Base-by-base conservation (phyloP, 768 basidiomycete species). In the Tremella yokohamensis region DNA sequence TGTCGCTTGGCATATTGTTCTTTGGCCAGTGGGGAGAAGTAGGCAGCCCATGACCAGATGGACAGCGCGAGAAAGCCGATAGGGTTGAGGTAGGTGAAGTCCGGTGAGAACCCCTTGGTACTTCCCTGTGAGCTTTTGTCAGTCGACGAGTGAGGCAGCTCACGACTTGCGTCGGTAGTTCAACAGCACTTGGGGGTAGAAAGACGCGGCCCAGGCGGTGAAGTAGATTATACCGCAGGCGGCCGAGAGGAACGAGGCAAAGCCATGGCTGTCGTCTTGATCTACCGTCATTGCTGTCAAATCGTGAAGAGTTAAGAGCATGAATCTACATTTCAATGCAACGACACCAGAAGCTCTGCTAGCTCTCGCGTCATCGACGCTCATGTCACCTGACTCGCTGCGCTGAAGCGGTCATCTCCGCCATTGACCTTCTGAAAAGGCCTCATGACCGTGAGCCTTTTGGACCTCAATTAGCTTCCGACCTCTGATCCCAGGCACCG, bases 31-130 rank as follows among this genome's bases (percentile, higher is more conserved):
- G 71, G 60, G 16, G 72, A 74, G 51, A 63, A 74, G 51, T 67
- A 64, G 18, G 79, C 70, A 1, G 66, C 65, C 57, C 66, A 58
- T 53, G 71, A 75, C 72, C 75, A 80, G 29, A 76, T 61, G 4
- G 73, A 61, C 44, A 78, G 64, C 34, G 71, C 67, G 8, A 74
- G 49, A 54, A 77, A 77, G 1, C 79, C 79, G 37, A 79, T 29
- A 0, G 76, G 72, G 59, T 81, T 81, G 40, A 79, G 65, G 51
- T 68, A 67, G 19, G 72, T 62, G 58, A 80, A 80, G 67, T 79
- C 79, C 15, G 75, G 61, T 1, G 75, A 74, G 22, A 79, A 62
- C 8, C 79, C 79, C 8, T 62, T 61, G 2, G 77, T 77, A 34
- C 75, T 73, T 54, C 19, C 2, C 15, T 9, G 20, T 57, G 50